Conservation (phyloP, 805 yeast species). For the Wickerhamiella kurtzmanii region DNA sequence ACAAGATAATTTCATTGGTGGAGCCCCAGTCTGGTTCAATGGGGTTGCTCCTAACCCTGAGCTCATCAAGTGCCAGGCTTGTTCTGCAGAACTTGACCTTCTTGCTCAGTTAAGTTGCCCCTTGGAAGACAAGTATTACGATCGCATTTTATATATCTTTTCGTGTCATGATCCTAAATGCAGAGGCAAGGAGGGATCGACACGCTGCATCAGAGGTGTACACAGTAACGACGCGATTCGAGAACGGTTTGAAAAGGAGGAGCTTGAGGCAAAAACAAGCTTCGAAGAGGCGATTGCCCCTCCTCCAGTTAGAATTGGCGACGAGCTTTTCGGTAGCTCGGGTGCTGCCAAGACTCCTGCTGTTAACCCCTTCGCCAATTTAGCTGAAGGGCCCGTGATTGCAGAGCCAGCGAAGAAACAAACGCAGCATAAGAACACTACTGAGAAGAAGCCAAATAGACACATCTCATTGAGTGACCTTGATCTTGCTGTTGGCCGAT, state of each 20-base stretch:
- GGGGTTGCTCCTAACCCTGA: constrained; percentile 41
- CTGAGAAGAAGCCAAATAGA: constrained; percentile 16
- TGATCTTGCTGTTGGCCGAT: constrained; percentile 29
- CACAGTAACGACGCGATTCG: constrained; percentile 38
- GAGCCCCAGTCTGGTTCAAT: constrained; percentile 52
- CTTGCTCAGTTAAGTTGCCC: constrained; percentile 75
- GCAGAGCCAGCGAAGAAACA: constrained; percentile 3
- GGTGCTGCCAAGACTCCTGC: constrained; percentile 11
- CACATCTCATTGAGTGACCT: background rate
- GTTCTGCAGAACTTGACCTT: constrained; percentile 48
- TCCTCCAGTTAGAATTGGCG: constrained; percentile 11
- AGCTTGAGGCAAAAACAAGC: constrained; percentile 30
- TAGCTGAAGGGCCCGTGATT: background rate
- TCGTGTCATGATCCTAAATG: constrained; percentile 56
- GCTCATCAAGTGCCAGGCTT: constrained; percentile 49
- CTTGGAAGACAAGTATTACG: constrained; percentile 43
- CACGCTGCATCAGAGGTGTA: constrained; percentile 68
- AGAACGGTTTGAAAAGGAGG: constrained; percentile 27
- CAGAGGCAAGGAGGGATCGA: constrained; percentile 52
- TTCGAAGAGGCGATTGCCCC: constrained; percentile 1
- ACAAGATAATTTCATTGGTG: constrained; percentile 58
- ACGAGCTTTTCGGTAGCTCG: constrained; percentile 10
- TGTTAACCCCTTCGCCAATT: constrained; percentile 15
- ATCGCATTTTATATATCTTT: constrained; percentile 70
- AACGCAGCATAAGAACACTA: constrained; percentile 4